Percentiles rank a stretch among this genome's conserved stretches.
These are phyloP conservation scores for Paecilomyces variotii DNA, from an alignment of 2,329 filamentous ascomycete species.

Conservation along the genomic window DNA sequence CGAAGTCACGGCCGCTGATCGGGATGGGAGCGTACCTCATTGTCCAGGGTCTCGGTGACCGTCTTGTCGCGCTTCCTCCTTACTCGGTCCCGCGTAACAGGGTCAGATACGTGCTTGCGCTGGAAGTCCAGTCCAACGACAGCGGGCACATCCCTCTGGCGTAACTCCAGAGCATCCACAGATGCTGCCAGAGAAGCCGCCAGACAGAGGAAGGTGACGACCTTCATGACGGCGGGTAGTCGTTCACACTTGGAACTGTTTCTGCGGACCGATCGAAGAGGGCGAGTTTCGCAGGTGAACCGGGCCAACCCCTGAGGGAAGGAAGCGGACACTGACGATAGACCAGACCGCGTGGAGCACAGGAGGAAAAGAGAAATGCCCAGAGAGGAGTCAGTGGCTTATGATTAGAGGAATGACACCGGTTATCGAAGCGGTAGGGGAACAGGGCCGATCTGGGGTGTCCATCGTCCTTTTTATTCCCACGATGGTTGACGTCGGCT, in stretches of 20 bases:
- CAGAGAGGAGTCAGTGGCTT: background rate
- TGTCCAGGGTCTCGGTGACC: slow-evolving; percentile 44
- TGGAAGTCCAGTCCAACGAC: slow-evolving; percentile 8
- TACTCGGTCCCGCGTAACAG: slow-evolving; percentile 7
- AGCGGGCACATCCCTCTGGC: slow-evolving; percentile 7
- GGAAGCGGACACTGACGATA: background rate
- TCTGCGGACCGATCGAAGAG: background rate
- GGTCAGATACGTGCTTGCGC: slow-evolving; percentile 7
- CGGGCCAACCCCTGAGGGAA: background rate
- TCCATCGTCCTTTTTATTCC: background rate
- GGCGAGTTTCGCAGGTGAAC: background rate
- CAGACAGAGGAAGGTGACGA: slow-evolving; percentile 10
- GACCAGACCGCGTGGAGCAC: background rate
- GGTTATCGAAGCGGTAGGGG: background rate
- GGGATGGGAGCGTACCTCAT: slow-evolving; percentile 35
- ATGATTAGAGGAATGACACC: background rate
- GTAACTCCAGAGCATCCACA: slow-evolving; percentile 7
- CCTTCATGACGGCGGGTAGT: slow-evolving; percentile 11
- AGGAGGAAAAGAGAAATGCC: background rate
- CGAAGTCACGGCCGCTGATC: background rate
- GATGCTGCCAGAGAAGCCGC: slow-evolving; percentile 9
- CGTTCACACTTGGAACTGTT: background rate
- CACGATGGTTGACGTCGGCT: background rate
- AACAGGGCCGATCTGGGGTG: background rate
- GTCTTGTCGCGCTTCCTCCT: slow-evolving; percentile 7